Percentiles rank a stretch among this genome's conserved stretches.
These are phyloP conservation scores for Cutaneotrichosporon curvatum DNA, from an alignment of 1,284 basidiomycete genomes.

Conservation along the genomic window DNA sequence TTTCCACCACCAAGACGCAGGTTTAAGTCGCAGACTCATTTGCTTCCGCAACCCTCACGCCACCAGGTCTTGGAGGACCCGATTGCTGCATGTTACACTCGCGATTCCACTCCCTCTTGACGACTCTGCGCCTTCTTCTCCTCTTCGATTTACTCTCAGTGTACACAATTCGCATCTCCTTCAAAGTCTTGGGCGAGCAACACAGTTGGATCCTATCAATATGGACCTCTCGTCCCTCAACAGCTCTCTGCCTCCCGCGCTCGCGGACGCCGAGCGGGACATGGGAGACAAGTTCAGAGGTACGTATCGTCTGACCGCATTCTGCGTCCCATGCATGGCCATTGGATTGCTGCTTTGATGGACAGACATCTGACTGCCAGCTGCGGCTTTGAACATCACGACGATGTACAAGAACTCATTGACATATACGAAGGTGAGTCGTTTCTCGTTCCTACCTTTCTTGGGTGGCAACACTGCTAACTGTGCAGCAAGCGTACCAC, in stretches of 20 bases:
- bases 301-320: slow-evolving; percentile 8
- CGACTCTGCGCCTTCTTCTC: no score
- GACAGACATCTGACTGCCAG: slow-evolving; percentile 30
- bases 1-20: no score
- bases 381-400: slow-evolving; percentile 45
- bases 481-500: slow-evolving; percentile 44
- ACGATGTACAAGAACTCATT: slow-evolving; percentile 45
- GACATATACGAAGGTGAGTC: slow-evolving; percentile 43
- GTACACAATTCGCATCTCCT: no score
- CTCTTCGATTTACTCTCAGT: no score
- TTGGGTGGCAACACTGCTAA: neutral
- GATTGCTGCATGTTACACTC: no score
- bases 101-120: no score
- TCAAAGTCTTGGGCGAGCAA: no score
- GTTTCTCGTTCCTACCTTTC: neutral
- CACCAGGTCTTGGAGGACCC: no score
- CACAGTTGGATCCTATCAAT: neutral
- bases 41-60: no score
- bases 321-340: no score
- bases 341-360: no score
- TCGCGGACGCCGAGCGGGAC: slow-evolving; percentile 46
- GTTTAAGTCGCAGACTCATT: no score
- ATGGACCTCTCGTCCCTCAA: slow-evolving; percentile 46
- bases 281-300: slow-evolving; percentile 49
- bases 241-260: slow-evolving; percentile 39